Evolutionary conservation across 169 alveolate species (phyloP).

Genomic region (Plasmodium coatneyi): DNA sequence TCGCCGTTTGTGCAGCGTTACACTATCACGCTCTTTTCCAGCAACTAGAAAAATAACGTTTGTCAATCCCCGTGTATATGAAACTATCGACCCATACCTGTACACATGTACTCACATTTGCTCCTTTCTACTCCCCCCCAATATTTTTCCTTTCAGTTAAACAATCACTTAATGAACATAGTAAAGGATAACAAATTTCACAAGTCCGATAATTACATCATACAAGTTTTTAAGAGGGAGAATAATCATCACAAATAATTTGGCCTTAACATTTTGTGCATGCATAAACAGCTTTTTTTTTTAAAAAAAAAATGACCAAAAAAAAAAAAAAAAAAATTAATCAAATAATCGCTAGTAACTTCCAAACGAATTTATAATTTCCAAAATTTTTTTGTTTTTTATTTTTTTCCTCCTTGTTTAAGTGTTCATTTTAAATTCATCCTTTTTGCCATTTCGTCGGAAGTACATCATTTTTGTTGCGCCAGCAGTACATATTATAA

Average conservation of each 20-base stretch:
- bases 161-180: conserved; percentile 39
- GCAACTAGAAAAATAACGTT: not conserved
- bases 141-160: conserved; percentile 31
- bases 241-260: conserved; percentile 6
- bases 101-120: not conserved
- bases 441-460: not conserved
- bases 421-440: conserved; percentile 13
- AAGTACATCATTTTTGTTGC: not conserved
- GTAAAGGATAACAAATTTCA: conserved; percentile 53
- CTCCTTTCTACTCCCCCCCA: not conserved
- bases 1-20: not conserved
- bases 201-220: conserved; percentile 63
- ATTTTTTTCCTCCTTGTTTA: not conserved
- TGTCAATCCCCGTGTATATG: not conserved
- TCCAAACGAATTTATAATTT: conserved; percentile 1
- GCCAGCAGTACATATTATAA: conserved; percentile 7
- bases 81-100: not conserved
- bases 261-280: conserved; percentile 22
- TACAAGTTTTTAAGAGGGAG: conserved; percentile 66
- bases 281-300: conserved; percentile 45
- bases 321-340: conserved; percentile 17
- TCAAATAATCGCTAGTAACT: not conserved
- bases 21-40: not conserved
- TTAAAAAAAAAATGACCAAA: conserved; percentile 23
- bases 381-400: conserved; percentile 3